Conservation (phyloP, 768 basidiomycete species). For the Lactarius indigo region DNA sequence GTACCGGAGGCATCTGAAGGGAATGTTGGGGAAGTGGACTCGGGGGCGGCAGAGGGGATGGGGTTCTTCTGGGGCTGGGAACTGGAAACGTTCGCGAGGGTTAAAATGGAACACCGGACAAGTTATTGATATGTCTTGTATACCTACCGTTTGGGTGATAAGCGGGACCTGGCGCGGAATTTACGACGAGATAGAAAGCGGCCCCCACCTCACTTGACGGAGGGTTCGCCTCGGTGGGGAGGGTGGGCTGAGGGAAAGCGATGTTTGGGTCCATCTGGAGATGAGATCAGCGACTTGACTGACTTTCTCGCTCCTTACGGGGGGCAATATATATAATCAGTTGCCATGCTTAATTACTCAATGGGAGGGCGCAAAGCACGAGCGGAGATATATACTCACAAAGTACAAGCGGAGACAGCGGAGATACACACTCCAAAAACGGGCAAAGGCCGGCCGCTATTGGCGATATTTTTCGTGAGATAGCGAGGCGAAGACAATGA, state of each 20-base stretch:
- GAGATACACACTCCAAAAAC: not conserved
- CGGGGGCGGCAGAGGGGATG: not conserved
- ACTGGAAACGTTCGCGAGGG: not conserved
- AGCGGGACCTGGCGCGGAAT: not conserved
- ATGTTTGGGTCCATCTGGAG: too few relatives aligned
- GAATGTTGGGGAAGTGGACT: not conserved
- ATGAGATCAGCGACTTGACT: too few relatives aligned
- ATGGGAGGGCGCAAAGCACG: too few relatives aligned
- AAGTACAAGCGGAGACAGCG: too few relatives aligned
- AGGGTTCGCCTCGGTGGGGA: not conserved
- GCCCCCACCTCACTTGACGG: not conserved
- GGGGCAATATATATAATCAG: too few relatives aligned
- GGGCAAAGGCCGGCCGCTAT: not conserved
- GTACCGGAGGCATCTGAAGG: not conserved
- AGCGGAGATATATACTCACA: too few relatives aligned
- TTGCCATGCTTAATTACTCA: too few relatives aligned
- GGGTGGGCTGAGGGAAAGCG: not conserved
- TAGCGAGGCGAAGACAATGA: not conserved
- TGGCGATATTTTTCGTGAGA: not conserved
- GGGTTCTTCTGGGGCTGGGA: not conserved
- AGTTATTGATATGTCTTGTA: not conserved
- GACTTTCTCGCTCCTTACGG: too few relatives aligned
- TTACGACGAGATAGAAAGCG: not conserved
- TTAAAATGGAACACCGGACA: not conserved
- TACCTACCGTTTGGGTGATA: not conserved